Base-by-base conservation (phyloP, 805 yeast genomes). In the Maudiozyma barnettii region DNA sequence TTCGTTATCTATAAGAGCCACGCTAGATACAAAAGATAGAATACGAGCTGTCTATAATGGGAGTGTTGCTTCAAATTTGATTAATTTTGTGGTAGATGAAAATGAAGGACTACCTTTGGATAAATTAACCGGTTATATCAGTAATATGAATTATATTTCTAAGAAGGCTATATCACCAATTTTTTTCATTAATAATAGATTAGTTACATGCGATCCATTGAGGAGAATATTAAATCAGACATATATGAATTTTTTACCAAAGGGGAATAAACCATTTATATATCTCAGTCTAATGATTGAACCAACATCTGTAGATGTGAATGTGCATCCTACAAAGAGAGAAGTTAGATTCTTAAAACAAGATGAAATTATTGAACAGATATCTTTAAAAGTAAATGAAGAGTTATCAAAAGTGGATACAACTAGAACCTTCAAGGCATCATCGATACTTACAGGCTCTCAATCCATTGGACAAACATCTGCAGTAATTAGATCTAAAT, bases 281-380 rank as follows among this genome's bases (percentile, higher is more conserved):
- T 93, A 89, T 63, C 49, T 93, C 45, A 73, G 85, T 43, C 61
- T 93, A n/a, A 68, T 69, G 18, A 78, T 93, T 2, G 69, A 73
- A 20, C 85, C 96, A 0, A 67, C 66, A 31, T 81, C 82, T 50
- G 73, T 93, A 7, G 99, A 93, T 62, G 98, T 93, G 14, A 93
- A 93, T 60, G 82, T 93, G 13, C 99, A 93, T 60, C 99, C 99
- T 0, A 91, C 98, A 0, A 93, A 93, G 56, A 74, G 91, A 49
- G 97, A 91, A 57, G 97, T 93, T 2, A 64, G 95, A 39, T 89
- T 93, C 60, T 67, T 93, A 33, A 65, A 79, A 61, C 97, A 93
- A 56, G 93, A 84, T 41, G 97, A 90, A 59, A 88, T 93, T 19
- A 75, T 86, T 10, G 88, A 81, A 37, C 55, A 59, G 33, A 71